Evolutionary conservation across 352 stramenopile species (phyloP).

Genomic region (Phytophthora idaei): DNA sequence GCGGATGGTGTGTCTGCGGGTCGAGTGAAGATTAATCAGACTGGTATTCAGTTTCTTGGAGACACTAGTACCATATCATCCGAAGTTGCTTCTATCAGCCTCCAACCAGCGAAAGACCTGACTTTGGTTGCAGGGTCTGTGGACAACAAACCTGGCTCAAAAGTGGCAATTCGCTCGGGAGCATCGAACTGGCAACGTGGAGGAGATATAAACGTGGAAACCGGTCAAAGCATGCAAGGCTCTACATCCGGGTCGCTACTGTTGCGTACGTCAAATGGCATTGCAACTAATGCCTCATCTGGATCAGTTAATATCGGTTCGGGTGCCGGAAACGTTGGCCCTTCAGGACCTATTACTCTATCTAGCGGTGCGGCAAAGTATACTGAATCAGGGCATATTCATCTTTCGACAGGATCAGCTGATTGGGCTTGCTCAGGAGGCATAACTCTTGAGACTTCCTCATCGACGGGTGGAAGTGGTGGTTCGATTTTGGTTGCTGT

Average conservation of each 20-base stretch:
- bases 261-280: slow-evolving; percentile 27
- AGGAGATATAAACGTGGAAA: slow-evolving; percentile 44
- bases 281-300: slow-evolving; percentile 21
- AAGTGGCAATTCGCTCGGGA: slow-evolving; percentile 40
- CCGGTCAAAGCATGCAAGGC: slow-evolving; percentile 42
- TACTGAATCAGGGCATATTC: slow-evolving; percentile 29
- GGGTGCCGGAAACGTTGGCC: slow-evolving; percentile 16
- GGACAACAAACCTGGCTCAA: slow-evolving; percentile 47
- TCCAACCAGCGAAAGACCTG: slow-evolving; percentile 43
- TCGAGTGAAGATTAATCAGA: slow-evolving; percentile 46
- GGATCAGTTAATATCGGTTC: slow-evolving; percentile 31
- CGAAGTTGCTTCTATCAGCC: slow-evolving; percentile 44
- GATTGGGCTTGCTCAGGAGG: slow-evolving; percentile 16
- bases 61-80: slow-evolving; percentile 44
- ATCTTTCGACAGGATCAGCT: slow-evolving; percentile 18
- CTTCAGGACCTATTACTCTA: slow-evolving; percentile 30
- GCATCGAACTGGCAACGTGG: slow-evolving; percentile 41
- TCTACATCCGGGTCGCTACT: slow-evolving; percentile 31
- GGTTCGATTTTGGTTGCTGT: slow-evolving; percentile 9
- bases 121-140: slow-evolving; percentile 35
- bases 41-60: slow-evolving; percentile 44
- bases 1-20: slow-evolving; percentile 26
- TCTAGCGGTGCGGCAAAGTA: slow-evolving; percentile 16
- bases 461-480: slow-evolving; percentile 14
- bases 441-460: slow-evolving; percentile 13